These are phyloP conservation scores for Cercospora sp. DNA, from an alignment of 2,329 filamentous ascomycete genomes.

Conservation along the genomic window DNA sequence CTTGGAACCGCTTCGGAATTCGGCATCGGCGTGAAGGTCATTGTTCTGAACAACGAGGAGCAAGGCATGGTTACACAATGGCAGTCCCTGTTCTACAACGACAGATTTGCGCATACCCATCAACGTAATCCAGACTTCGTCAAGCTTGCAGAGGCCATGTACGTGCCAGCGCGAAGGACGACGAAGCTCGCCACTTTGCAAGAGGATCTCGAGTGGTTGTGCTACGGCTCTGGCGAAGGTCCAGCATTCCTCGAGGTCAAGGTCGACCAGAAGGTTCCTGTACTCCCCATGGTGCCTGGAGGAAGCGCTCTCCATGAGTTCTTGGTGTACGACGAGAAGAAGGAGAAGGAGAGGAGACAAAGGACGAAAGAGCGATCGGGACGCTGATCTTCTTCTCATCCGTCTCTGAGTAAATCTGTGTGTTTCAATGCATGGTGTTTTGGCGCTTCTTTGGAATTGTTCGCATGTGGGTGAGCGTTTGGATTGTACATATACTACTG, in stretches of 20 bases:
- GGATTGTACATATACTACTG: constrained; percentile 9
- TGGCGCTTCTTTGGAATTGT: background rate
- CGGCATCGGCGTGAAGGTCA: constrained; percentile 93
- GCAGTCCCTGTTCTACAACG: constrained; percentile 97
- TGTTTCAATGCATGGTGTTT: constrained; percentile 21
- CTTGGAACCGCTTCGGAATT: constrained; percentile 91
- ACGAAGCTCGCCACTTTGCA: constrained; percentile 74
- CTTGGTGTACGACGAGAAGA: constrained; percentile 76
- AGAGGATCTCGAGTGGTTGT: constrained; percentile 81
- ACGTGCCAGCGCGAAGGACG: constrained; percentile 71
- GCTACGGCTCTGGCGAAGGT: constrained; percentile 71
- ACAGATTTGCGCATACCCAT: constrained; percentile 89
- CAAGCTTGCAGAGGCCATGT: constrained; percentile 90
- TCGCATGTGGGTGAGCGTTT: constrained; percentile 9
- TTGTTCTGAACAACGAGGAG: constrained; percentile 94
- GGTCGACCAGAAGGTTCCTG: constrained; percentile 84
- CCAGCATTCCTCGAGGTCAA: constrained; percentile 90
- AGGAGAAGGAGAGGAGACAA: constrained; percentile 43
- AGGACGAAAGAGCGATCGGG: constrained; percentile 41
- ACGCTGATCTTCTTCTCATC: constrained; percentile 29
- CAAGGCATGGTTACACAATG: constrained; percentile 99
- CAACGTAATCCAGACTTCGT: constrained; percentile 95
- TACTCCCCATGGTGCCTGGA: constrained; percentile 95
- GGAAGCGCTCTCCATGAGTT: constrained; percentile 90
- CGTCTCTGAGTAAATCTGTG: constrained; percentile 1